Percentiles rank a stretch among this genome's conserved stretches.
Conservation (phyloP, 2,329 filamentous ascomycete species). For the Claviceps purpurea region DNA sequence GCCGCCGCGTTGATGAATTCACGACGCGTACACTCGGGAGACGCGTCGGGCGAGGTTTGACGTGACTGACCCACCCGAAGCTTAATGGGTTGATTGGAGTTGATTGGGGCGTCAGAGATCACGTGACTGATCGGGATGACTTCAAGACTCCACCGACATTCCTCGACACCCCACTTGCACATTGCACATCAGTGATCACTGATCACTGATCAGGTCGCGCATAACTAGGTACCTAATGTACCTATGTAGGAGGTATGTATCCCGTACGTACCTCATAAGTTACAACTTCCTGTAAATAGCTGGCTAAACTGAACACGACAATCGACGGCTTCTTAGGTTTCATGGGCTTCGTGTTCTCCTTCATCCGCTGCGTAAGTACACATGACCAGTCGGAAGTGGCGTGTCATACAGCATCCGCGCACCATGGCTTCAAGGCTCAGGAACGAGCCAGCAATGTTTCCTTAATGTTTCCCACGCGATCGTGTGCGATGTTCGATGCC, state of each 20-base stretch:
- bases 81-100: conserved; percentile 8
- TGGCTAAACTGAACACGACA: not conserved
- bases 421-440: no score
- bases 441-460: no score
- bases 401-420: no score
- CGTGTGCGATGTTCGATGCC: no score
- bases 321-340: not conserved
- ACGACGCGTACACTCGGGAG: no score
- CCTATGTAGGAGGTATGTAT: no score
- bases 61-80: conserved; percentile 20
- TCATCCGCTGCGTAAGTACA: no score
- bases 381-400: no score
- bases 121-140: conserved; percentile 17
- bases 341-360: not conserved
- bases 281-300: no score
- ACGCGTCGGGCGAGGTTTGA: conserved; percentile 11
- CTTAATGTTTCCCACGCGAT: no score
- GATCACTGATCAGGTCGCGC: not conserved
- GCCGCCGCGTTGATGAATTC: not conserved
- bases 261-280: no score
- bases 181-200: not conserved
- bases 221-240: no score
- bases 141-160: not conserved
- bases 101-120: conserved; percentile 1
- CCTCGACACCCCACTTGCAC: not conserved